Percentiles rank a stretch among this genome's conserved stretches.
Conservation (phyloP, 306 rosid species). For the Potentilla sterilis region DNA sequence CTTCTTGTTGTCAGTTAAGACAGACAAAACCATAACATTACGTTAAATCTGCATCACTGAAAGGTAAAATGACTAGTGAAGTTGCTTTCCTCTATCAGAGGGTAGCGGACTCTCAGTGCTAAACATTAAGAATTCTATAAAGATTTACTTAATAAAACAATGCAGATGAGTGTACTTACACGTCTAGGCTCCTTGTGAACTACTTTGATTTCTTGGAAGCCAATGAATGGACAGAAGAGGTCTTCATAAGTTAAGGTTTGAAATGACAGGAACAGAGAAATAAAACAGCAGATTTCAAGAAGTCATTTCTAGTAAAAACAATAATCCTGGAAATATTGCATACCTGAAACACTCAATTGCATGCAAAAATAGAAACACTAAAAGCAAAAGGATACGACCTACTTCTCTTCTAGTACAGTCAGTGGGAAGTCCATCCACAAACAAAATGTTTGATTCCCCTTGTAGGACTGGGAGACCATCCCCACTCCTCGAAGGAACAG, state of each 20-base stretch:
- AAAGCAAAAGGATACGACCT: slow-evolving; percentile 71
- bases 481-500: slow-evolving; percentile 33
- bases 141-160: background rate
- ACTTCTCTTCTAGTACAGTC: slow-evolving; percentile 92
- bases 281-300: slow-evolving; percentile 6
- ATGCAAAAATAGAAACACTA: slow-evolving; percentile 7
- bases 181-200: slow-evolving; percentile 86
- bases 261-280: slow-evolving; percentile 27
- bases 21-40: background rate
- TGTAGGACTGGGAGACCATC: slow-evolving; percentile 30
- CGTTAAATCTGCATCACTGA: background rate
- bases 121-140: background rate
- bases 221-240: slow-evolving; percentile 80
- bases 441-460: slow-evolving; percentile 61
- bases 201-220: slow-evolving; percentile 63
- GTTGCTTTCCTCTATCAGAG: background rate
- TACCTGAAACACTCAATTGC: slow-evolving; percentile 3
- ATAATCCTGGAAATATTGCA: background rate
- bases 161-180: slow-evolving; percentile 45
- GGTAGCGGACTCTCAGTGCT: background rate
- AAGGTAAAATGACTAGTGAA: background rate
- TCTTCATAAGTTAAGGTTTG: slow-evolving; percentile 60
- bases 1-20: background rate
- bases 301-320: slow-evolving; percentile 6
- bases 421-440: slow-evolving; percentile 68